A percentile compares a stretch with the other conserved stretches of the same genome.
Conservation (phyloP, 139 green algal species). For the Axilococcus clingmanii region DNA sequence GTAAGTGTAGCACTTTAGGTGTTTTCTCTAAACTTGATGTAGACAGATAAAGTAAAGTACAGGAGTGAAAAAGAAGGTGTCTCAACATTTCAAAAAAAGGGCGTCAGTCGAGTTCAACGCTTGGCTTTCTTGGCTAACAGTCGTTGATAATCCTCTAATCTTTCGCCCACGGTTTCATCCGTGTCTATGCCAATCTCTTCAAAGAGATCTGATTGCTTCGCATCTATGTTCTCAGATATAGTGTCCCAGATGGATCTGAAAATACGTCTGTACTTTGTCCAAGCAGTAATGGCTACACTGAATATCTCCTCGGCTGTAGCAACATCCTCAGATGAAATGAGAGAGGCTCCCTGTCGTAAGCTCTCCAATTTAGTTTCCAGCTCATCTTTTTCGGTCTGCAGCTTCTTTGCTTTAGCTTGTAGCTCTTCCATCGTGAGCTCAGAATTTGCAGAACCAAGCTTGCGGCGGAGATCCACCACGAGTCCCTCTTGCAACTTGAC, state of each 20-base stretch:
- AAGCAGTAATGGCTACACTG: slow-evolving; percentile 2
- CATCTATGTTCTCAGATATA: slow-evolving; percentile 63
- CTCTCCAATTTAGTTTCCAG: slow-evolving; percentile 9
- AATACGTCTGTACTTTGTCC: slow-evolving; percentile 18
- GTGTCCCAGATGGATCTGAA: slow-evolving; percentile 62
- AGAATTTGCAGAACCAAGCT: too few species aligned
- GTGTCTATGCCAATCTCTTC: slow-evolving; percentile 77
- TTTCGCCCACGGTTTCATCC: slow-evolving; percentile 48
- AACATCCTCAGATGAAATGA: slow-evolving; percentile 16
- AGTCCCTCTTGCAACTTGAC: not conserved
- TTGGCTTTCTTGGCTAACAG: slow-evolving; percentile 29
- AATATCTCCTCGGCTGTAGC: slow-evolving; percentile 2
- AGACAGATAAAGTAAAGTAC: too few species aligned
- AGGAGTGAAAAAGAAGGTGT: too few species aligned
- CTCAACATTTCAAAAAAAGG: too few species aligned
- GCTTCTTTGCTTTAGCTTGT: too few species aligned
- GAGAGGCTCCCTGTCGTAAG: slow-evolving; percentile 3
- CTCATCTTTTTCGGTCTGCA: slow-evolving; percentile 8
- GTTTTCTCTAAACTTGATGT: too few species aligned
- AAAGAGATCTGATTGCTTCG: slow-evolving; percentile 58
- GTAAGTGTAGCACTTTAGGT: too few species aligned
- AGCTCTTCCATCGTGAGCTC: slow-evolving; percentile 39
- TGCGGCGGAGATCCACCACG: not conserved
- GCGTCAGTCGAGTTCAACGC: too few species aligned
- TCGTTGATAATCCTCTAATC: slow-evolving; percentile 15